Conservation (phyloP, 2,329 filamentous ascomycete species). For the Fusarium bulbicola region DNA sequence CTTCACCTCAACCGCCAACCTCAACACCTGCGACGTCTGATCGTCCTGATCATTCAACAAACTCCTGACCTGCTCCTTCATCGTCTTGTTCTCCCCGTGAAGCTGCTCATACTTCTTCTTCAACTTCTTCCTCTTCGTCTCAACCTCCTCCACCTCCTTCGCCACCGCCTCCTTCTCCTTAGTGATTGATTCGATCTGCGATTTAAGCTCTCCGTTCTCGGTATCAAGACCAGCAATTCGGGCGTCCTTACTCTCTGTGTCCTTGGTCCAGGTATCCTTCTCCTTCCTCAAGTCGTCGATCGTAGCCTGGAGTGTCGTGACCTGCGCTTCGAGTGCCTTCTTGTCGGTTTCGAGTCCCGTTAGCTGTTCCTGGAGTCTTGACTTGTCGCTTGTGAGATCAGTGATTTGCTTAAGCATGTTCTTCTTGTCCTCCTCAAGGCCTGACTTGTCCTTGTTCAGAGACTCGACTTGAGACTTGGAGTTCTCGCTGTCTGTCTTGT, state of each 20-base stretch:
- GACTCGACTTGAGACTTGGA: slow-evolving; percentile 33
- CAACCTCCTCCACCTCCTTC: slow-evolving; percentile 34
- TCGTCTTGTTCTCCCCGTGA: slow-evolving; percentile 24
- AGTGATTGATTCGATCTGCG: slow-evolving; percentile 33
- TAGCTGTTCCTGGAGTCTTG: slow-evolving; percentile 31
- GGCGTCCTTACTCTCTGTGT: slow-evolving; percentile 37
- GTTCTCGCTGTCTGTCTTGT: slow-evolving; percentile 29
- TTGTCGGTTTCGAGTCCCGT: slow-evolving; percentile 36
- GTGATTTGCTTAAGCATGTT: slow-evolving; percentile 28
- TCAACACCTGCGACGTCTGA: slow-evolving; percentile 31
- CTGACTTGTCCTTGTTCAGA: slow-evolving; percentile 30
- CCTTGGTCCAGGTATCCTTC: slow-evolving; percentile 33
- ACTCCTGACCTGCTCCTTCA: slow-evolving; percentile 30
- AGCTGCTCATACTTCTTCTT: slow-evolving; percentile 38
- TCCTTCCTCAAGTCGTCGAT: slow-evolving; percentile 38
- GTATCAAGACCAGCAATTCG: slow-evolving; percentile 33
- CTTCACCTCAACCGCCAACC: slow-evolving; percentile 37
- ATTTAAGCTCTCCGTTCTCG: slow-evolving; percentile 39
- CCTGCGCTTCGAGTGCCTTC: slow-evolving; percentile 33
- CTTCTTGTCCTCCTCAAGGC: slow-evolving; percentile 39
- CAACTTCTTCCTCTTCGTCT: slow-evolving; percentile 37
- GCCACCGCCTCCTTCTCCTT: slow-evolving; percentile 39
- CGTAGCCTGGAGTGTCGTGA: slow-evolving; percentile 29
- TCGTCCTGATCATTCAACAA: slow-evolving; percentile 40
- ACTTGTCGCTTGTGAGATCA: slow-evolving; percentile 28